These are phyloP conservation scores for Talaromyces sp. DNA, from an alignment of 2,329 filamentous ascomycete species.

Conservation along the genomic window DNA sequence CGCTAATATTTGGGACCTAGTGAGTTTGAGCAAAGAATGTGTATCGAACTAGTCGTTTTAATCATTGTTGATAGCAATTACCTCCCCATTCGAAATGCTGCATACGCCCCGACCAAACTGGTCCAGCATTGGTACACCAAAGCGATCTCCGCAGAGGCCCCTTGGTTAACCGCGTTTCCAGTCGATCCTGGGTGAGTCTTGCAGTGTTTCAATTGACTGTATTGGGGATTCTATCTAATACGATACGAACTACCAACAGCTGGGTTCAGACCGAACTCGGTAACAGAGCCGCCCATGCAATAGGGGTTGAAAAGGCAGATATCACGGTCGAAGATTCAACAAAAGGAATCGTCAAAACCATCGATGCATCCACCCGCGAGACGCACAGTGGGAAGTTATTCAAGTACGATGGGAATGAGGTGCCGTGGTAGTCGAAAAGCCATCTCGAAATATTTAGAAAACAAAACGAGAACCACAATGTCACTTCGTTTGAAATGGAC, in stretches of 20 bases:
- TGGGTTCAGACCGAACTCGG: conserved; percentile 27
- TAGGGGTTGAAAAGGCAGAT: conserved; percentile 22
- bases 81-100: conserved; percentile 17
- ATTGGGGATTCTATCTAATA: neutral
- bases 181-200: conserved; percentile 22
- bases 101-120: conserved; percentile 21
- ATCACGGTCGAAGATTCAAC: conserved; percentile 25
- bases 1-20: neutral
- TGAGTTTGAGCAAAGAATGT: neutral
- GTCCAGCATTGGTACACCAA: conserved; percentile 22
- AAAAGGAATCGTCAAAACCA: conserved; percentile 21
- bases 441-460: neutral
- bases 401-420: conserved; percentile 21
- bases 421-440: conserved; percentile 22
- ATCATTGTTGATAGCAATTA: conserved; percentile 14
- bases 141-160: neutral
- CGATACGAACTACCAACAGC: conserved; percentile 5
- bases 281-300: conserved; percentile 19
- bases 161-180: conserved; percentile 22
- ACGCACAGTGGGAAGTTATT: conserved; percentile 24
- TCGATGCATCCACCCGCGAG: conserved; percentile 19
- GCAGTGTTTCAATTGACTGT: neutral
- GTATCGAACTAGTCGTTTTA: neutral
- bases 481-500: neutral
- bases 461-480: neutral